These are phyloP conservation scores for Talaromyces adpressus DNA, from an alignment of 495 filamentous ascomycete species.

Conservation along the genomic window DNA sequence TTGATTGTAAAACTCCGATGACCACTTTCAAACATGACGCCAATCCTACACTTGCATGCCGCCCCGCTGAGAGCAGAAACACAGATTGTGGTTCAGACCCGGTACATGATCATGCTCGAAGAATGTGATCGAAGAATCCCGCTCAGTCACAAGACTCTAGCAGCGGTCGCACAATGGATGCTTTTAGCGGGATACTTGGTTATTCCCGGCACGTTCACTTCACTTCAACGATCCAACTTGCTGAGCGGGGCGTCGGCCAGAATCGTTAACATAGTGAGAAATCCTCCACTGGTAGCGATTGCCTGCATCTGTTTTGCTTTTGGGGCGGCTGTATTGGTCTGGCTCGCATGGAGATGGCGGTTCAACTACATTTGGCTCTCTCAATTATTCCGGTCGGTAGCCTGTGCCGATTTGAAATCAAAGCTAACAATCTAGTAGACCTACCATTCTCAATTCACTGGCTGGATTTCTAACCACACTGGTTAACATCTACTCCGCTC, in stretches of 20 bases:
- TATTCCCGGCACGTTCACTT: conserved; percentile 28
- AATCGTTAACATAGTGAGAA: conserved; percentile 17
- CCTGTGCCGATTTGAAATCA: not conserved
- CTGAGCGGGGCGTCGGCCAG: conserved; percentile 9
- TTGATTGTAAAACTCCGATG: not conserved
- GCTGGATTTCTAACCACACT: conserved; percentile 44
- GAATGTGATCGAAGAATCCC: conserved; percentile 17
- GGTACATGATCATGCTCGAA: conserved; percentile 26
- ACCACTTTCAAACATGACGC: not conserved
- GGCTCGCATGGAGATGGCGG: conserved; percentile 17
- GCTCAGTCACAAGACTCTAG: conserved; percentile 21
- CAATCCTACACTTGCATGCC: not conserved
- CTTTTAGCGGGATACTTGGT: conserved; percentile 30
- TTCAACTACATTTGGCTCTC: conserved; percentile 24
- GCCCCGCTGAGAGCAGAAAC: not conserved
- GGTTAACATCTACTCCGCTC: conserved; percentile 39
- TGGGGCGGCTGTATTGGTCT: conserved; percentile 10
- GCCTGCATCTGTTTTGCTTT: conserved; percentile 15
- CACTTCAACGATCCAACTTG: conserved; percentile 17
- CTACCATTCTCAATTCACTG: conserved; percentile 30
- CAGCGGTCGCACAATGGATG: conserved; percentile 24
- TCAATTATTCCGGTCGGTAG: conserved; percentile 21
- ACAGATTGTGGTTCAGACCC: conserved; percentile 8
- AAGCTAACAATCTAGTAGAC: conserved; percentile 9
- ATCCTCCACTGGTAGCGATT: conserved; percentile 17